Percentiles rank a stretch among this genome's conserved stretches.
These are phyloP conservation scores for Neohortaea acidophila DNA, from an alignment of 495 filamentous ascomycete genomes.

Conservation along the genomic window DNA sequence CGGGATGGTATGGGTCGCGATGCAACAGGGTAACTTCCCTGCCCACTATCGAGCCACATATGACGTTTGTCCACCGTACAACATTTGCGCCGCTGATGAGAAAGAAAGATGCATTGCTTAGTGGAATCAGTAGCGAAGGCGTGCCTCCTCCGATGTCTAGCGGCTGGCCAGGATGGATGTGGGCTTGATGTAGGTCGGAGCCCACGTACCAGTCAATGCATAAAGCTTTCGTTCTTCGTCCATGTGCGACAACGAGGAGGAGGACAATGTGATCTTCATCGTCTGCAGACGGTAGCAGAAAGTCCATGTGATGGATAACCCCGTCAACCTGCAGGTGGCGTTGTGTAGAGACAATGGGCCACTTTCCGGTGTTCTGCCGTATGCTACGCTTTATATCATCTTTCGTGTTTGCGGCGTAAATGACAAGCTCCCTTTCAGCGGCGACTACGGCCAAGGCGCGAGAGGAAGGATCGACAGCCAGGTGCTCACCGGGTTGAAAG, in stretches of 20 bases:
- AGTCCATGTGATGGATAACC: slow-evolving; percentile 70
- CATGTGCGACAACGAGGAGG: slow-evolving; percentile 47
- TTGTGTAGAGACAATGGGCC: slow-evolving; percentile 29
- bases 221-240: slow-evolving; percentile 8
- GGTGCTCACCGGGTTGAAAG: slow-evolving; percentile 53
- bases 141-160: slow-evolving; percentile 3
- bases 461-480: slow-evolving; percentile 67
- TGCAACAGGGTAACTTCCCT: background rate
- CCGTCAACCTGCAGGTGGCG: slow-evolving; percentile 49
- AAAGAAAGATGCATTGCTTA: slow-evolving; percentile 16
- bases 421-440: slow-evolving; percentile 38
- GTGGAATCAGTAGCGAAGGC: slow-evolving; percentile 14
- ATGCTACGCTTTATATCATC: slow-evolving; percentile 31
- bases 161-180: background rate
- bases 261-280: slow-evolving; percentile 60
- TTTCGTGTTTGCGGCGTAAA: slow-evolving; percentile 47
- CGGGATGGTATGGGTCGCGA: slow-evolving; percentile 4
- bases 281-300: slow-evolving; percentile 51
- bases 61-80: slow-evolving; percentile 6
- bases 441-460: slow-evolving; percentile 52
- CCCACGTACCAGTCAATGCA: slow-evolving; percentile 11
- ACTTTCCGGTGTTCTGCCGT: slow-evolving; percentile 13
- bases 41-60: slow-evolving; percentile 1
- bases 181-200: slow-evolving; percentile 1
- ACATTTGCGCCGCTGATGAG: slow-evolving; percentile 12